Conservation (phyloP, 352 stramenopile genomes). For the Pseudoperonospora humuli region DNA sequence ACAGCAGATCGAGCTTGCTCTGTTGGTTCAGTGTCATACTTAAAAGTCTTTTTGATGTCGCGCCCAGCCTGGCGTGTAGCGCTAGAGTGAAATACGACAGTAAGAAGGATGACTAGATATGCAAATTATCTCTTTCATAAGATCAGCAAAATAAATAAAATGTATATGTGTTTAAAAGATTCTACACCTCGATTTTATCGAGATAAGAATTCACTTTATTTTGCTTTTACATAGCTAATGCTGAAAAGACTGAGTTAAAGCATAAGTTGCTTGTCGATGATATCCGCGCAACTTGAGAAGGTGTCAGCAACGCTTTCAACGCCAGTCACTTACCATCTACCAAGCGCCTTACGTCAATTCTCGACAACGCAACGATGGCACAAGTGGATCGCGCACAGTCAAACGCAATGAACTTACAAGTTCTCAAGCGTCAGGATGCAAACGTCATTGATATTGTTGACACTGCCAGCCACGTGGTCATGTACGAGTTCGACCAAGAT, state of each 20-base stretch:
- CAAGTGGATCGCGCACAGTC: slow-evolving; percentile 75
- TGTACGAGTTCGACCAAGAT: slow-evolving; percentile 84
- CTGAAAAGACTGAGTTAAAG: neutral
- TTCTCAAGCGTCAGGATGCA: slow-evolving; percentile 76
- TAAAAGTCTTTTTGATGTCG: neutral
- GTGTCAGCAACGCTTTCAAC: slow-evolving; percentile 6
- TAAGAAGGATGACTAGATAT: too few relatives aligned
- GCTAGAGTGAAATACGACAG: too few relatives aligned
- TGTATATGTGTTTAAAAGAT: too few relatives aligned
- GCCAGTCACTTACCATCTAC: slow-evolving; percentile 8
- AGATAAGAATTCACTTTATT: too few relatives aligned
- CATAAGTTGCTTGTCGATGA: neutral
- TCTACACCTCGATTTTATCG: too few relatives aligned
- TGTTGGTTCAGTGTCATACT: neutral
- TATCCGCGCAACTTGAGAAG: neutral
- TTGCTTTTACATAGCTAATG: too few relatives aligned
- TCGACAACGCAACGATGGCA: slow-evolving; percentile 19
- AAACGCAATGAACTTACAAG: slow-evolving; percentile 83
- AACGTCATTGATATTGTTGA: slow-evolving; percentile 79
- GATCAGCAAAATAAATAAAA: too few relatives aligned
- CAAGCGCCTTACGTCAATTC: neutral
- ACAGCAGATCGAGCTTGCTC: neutral
- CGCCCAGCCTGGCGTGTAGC: neutral
- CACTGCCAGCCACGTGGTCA: slow-evolving; percentile 79
- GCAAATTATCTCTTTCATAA: too few relatives aligned